Evolutionary conservation across 371 early-diverging fungal species (phyloP).

Genomic region (Chytridium lagenaria): DNA sequence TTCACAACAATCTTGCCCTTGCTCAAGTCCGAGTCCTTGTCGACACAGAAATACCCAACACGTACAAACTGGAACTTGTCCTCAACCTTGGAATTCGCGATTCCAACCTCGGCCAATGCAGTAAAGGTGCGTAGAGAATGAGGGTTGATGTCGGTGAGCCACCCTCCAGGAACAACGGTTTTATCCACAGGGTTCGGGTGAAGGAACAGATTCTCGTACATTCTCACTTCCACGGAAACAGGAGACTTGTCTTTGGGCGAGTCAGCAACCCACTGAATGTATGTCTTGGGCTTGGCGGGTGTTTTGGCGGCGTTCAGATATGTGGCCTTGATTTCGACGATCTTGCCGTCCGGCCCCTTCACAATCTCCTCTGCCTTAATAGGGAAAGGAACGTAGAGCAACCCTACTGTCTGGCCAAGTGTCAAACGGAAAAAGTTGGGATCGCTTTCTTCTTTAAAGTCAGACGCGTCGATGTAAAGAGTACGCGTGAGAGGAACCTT

Average conservation of each 20-base stretch:
- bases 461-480: conserved; percentile 93
- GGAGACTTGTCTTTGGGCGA: conserved; percentile 82
- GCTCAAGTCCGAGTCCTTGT: conserved; percentile 80
- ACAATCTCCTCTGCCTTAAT: conserved; percentile 84
- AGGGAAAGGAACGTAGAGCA: conserved; percentile 83
- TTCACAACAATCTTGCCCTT: conserved; percentile 76
- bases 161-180: conserved; percentile 85
- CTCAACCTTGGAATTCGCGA: conserved; percentile 70
- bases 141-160: conserved; percentile 88
- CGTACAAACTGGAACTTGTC: conserved; percentile 96
- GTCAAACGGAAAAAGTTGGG: conserved; percentile 95
- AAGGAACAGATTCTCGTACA: conserved; percentile 88
- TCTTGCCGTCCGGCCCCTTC: conserved; percentile 75
- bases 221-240: conserved; percentile 79
- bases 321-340: conserved; percentile 76
- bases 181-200: conserved; percentile 88
- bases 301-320: conserved; percentile 72
- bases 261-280: conserved; percentile 98
- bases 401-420: conserved; percentile 92
- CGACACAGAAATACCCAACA: conserved; percentile 97
- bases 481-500: conserved; percentile 85
- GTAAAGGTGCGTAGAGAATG: conserved; percentile 75
- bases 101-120: conserved; percentile 86
- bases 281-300: conserved; percentile 88
- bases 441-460: conserved; percentile 90